Percentiles rank a stretch among this genome's conserved stretches.
phyloP scores from a whole-genome alignment of 805 yeast species.

The Candida suzukii region DNA sequence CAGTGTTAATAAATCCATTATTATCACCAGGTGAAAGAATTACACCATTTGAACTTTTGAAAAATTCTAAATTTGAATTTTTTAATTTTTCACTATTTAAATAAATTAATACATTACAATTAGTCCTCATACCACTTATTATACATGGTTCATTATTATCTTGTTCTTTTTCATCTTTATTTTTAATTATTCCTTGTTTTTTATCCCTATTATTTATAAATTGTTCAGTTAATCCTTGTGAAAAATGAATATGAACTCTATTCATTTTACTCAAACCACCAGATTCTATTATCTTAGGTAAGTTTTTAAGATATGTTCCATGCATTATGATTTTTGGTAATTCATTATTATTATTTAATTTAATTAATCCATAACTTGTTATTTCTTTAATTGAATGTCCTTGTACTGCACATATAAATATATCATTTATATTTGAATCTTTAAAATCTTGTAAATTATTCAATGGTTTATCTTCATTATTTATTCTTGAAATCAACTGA shows the following conservation, averaged over 20 bases:
- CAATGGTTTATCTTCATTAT: not conserved
- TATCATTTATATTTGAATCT: conserved; percentile 17
- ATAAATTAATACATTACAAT: conserved; percentile 52
- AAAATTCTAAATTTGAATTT: conserved; percentile 40
- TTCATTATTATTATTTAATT: conserved; percentile 21
- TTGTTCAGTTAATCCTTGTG: conserved; percentile 43
- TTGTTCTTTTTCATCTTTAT: conserved; percentile 8
- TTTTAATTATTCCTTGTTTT: no score
- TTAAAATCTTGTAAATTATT: not conserved
- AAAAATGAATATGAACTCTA: conserved; percentile 83
- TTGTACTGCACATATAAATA: conserved; percentile 77
- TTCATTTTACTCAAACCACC: conserved; percentile 63
- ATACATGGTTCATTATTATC: conserved; percentile 31
- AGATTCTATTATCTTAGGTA: conserved; percentile 37
- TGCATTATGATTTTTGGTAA: conserved; percentile 60
- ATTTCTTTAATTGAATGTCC: conserved; percentile 69
- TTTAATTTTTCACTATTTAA: conserved; percentile 48
- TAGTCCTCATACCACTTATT: conserved; percentile 68
- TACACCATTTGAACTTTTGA: conserved; percentile 67
- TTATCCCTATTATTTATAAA: conserved; percentile 1
- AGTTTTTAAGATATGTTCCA: conserved; percentile 58
- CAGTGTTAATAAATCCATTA: conserved; percentile 40
- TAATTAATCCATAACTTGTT: conserved; percentile 22
- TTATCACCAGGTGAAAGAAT: conserved; percentile 57
- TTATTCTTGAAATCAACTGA: conserved; percentile 28